A percentile compares a stretch with the other conserved stretches of the same genome.
Evolutionary conservation across 179 eudicot genomes (phyloP).

Genomic region (Vitellaria paradoxa): DNA sequence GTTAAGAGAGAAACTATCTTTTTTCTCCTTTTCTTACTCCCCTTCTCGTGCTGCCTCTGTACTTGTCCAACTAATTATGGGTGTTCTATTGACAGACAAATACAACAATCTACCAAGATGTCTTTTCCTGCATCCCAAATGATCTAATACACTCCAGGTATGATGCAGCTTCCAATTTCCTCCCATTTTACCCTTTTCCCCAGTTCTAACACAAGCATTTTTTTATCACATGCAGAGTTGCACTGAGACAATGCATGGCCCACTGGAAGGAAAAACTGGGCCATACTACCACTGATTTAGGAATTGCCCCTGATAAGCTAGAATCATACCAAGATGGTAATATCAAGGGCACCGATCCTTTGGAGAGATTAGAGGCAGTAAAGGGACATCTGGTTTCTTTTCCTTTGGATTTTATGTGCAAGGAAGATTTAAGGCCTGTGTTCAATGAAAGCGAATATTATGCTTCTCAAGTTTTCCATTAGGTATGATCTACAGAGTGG

Average conservation of each 20-base stretch:
- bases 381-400: slow-evolving; percentile 94
- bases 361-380: slow-evolving; percentile 69
- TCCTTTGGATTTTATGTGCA: slow-evolving; percentile 90
- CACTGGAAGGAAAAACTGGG: slow-evolving; percentile 88
- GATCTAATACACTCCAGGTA: slow-evolving; percentile 94
- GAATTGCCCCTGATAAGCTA: slow-evolving; percentile 77
- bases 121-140: slow-evolving; percentile 87
- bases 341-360: slow-evolving; percentile 60
- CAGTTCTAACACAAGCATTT: not conserved
- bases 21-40: slow-evolving; percentile 3
- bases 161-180: not conserved
- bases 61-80: not conserved
- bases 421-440: slow-evolving; percentile 90
- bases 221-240: slow-evolving; percentile 37
- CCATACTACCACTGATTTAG: slow-evolving; percentile 86
- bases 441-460: slow-evolving; percentile 95
- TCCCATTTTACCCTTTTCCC: not conserved
- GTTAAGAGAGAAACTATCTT: not conserved
- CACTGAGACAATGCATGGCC: slow-evolving; percentile 76
- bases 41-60: not conserved
- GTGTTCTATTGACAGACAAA: slow-evolving; percentile 59
- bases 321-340: slow-evolving; percentile 80
- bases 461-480: slow-evolving; percentile 95
- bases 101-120: slow-evolving; percentile 93
- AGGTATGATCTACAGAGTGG: slow-evolving; percentile 15